Percentiles rank a stretch among this genome's conserved stretches.
Conservation (phyloP, 306 rosid species). For the Malus sieversii region DNA sequence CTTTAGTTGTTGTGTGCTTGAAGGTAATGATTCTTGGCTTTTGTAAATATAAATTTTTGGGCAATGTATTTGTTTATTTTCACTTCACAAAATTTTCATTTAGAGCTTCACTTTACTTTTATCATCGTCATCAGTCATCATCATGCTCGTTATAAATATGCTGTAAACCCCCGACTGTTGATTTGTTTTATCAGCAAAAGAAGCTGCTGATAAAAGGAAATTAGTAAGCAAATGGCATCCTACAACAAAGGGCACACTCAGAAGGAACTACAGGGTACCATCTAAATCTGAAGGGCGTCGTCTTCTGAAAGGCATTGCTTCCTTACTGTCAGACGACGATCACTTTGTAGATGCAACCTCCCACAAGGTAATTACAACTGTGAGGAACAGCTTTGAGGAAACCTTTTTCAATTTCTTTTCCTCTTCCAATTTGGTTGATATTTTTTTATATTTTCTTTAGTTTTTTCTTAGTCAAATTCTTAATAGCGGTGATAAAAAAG, state of each 20-base stretch:
- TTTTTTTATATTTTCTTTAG: too few relatives aligned
- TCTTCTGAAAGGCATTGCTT: constrained; percentile 75
- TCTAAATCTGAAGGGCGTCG: constrained; percentile 76
- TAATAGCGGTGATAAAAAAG: neutral
- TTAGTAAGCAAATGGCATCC: constrained; percentile 95
- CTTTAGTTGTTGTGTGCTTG: neutral
- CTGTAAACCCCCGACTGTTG: neutral
- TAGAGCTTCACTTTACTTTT: neutral
- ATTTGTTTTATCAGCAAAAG: constrained; percentile 30
- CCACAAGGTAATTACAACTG: constrained; percentile 60
- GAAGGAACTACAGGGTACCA: constrained; percentile 79
- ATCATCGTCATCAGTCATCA: neutral
- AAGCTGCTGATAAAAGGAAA: constrained; percentile 45
- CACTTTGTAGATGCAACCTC: constrained; percentile 89
- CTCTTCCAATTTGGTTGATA: too few relatives aligned
- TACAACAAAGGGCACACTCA: constrained; percentile 88
- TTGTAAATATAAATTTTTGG: neutral
- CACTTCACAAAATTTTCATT: neutral
- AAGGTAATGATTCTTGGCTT: neutral
- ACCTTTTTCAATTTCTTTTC: neutral
- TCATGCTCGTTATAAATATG: neutral
- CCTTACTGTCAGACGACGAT: constrained; percentile 78
- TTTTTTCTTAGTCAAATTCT: neutral
- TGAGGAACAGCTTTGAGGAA: neutral
- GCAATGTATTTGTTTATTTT: neutral